Conservation (phyloP, 2,329 filamentous ascomycete species). For the Colletotrichum sp. region DNA sequence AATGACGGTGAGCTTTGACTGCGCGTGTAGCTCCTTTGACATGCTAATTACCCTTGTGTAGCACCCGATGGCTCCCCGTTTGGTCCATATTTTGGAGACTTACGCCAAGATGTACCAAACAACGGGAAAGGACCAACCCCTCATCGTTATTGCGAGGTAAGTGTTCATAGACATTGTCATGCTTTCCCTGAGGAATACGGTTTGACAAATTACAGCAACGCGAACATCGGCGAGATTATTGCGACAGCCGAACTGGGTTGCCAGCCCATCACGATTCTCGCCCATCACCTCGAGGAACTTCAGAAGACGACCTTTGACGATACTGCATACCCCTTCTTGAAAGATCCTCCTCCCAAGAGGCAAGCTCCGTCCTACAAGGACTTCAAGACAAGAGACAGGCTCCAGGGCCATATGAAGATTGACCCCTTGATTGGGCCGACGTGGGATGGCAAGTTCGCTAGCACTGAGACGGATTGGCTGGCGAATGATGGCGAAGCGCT, state of each 20-base stretch:
- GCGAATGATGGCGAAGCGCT: neutral
- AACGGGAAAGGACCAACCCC: neutral
- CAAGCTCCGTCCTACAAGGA: neutral
- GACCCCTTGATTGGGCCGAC: neutral
- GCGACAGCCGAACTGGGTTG: neutral
- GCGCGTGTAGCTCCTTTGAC: neutral
- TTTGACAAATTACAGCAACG: neutral
- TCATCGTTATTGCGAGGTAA: neutral
- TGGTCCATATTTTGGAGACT: neutral
- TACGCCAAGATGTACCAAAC: neutral
- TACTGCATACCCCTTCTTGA: neutral
- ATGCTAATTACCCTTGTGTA: neutral
- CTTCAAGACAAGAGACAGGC: neutral
- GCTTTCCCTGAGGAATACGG: neutral
- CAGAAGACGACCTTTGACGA: neutral
- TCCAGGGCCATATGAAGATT: neutral
- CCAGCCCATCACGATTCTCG: neutral
- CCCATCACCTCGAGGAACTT: neutral
- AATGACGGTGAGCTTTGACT: neutral
- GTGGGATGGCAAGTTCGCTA: neutral
- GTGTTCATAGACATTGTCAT: neutral
- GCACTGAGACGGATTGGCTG: neutral
- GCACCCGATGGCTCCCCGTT: neutral
- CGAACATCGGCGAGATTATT: neutral
- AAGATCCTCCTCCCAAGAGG: neutral